These are phyloP conservation scores for Cyanidium caldarium DNA, from an alignment of 23 red algal genomes.

Conservation along the genomic window DNA sequence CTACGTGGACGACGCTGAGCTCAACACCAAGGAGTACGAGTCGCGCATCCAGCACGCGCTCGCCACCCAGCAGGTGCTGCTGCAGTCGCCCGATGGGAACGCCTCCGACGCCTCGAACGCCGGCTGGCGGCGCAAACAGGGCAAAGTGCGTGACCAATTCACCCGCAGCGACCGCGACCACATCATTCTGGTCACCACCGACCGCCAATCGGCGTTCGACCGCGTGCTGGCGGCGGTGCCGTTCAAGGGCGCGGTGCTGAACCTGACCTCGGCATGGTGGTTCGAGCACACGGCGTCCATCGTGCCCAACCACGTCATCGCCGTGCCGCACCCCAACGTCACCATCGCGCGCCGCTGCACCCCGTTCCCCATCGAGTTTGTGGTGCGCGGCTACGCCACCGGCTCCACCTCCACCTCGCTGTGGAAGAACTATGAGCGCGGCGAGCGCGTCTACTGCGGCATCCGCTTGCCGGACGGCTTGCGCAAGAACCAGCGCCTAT, in stretches of 20 bases:
- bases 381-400: slow-evolving; percentile 94
- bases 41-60: slow-evolving; percentile 23
- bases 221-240: slow-evolving; percentile 84
- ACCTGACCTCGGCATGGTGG: slow-evolving; percentile 83
- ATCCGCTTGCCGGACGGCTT: slow-evolving; percentile 69
- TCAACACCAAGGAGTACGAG: slow-evolving; percentile 27
- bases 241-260: slow-evolving; percentile 92
- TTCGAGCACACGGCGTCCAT: slow-evolving; percentile 67
- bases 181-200: slow-evolving; percentile 86
- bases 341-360: slow-evolving; percentile 57
- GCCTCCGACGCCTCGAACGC: slow-evolving; percentile 12
- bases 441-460: slow-evolving; percentile 84
- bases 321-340: slow-evolving; percentile 88
- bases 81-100: slow-evolving; percentile 1
- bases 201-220: slow-evolving; percentile 93
- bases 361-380: slow-evolving; percentile 97
- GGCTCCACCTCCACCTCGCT: slow-evolving; percentile 77
- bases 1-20: slow-evolving; percentile 71
- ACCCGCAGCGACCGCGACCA: slow-evolving; percentile 18
- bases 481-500: slow-evolving; percentile 83
- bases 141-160: slow-evolving; percentile 94
- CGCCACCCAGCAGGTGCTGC: slow-evolving; percentile 1
- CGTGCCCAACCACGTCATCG: slow-evolving; percentile 75
- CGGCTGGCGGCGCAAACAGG: slow-evolving; percentile 26
- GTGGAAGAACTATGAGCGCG: slow-evolving; percentile 96